These are phyloP conservation scores for Carex littledalei DNA, from an alignment of 176 grass and related monocot genomes.

Conservation along the genomic window DNA sequence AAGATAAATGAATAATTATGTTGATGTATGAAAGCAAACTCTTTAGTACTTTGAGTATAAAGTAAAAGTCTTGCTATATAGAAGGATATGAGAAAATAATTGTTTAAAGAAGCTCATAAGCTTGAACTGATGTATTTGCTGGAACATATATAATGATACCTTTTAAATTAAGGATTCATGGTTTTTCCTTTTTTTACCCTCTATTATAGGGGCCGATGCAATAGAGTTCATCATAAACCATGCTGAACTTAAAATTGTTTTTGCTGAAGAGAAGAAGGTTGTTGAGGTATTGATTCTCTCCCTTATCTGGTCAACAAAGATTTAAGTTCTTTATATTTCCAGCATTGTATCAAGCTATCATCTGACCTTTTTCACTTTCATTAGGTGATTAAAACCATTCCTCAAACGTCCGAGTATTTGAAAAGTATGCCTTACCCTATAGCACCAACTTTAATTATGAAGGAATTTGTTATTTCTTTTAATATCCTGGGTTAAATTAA, in stretches of 20 bases:
- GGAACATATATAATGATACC: background rate
- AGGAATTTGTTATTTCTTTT: background rate
- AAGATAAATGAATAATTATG: background rate
- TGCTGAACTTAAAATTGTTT: conserved; percentile 63
- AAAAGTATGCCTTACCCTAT: conserved; percentile 52
- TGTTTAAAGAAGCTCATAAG: background rate
- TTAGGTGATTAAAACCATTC: conserved; percentile 76
- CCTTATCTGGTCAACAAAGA: background rate
- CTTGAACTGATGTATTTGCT: background rate
- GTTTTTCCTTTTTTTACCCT: background rate
- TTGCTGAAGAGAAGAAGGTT: conserved; percentile 81
- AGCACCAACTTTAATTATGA: background rate
- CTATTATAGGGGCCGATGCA: conserved; percentile 51
- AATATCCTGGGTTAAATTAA: background rate
- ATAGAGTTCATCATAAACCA: conserved; percentile 88
- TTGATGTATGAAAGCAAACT: background rate
- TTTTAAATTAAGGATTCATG: background rate
- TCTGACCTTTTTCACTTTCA: background rate
- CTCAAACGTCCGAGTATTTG: conserved; percentile 50
- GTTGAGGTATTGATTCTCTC: conserved; percentile 37
- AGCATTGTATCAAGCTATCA: background rate
- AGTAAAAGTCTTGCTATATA: background rate
- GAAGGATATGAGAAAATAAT: background rate
- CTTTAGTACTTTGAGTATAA: background rate
- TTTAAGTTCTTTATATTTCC: background rate